Base-by-base conservation (phyloP, 768 basidiomycete genomes). In the Suillus americanus region DNA sequence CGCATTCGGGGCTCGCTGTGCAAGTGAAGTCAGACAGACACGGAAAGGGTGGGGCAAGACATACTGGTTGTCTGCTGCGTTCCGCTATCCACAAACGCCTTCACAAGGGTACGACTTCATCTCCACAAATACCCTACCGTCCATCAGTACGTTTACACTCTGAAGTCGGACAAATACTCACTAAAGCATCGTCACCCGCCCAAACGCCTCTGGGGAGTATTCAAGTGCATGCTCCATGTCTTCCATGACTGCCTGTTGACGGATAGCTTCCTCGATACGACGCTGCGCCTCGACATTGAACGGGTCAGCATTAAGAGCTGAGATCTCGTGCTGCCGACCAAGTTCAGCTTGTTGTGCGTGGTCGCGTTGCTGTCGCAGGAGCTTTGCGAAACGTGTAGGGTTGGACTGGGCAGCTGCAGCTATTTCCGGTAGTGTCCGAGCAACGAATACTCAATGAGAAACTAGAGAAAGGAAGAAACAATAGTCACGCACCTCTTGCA, bases 21-120 rank as follows among this genome's bases (percentile, higher is more conserved):
- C n/a, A n/a, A n/a, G 30, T 61, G 65, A 61, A 46, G 18, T 63
- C 62, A 67, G 56, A 37, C 5, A 9, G 5, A 3, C 23, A 9
- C 54, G 10, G 2, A 2, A 5, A 51, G 4, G 48, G 43, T n/a
- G 33, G 33, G 61, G 35, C 12, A 37, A 28, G 14, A 79, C 90
- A 71, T 70, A 96, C 96, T 98, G 79, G 98, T 98, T 1, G 96
- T 99, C 67, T 88, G 87, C 72, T 99, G 97, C 14, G 97, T 97
- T 48, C 97, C 97, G 67, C 95, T 97, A 74, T 99, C 97, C 50
- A 99, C 97, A 69, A 99, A 99, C 0, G 97, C 97, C 76, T 94
- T 96, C 43, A 99, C 88, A 30, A 4, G 91, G 90, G 65, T 84
- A 82, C 1, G 90, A 90, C 71, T 99, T 99, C 2, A 99, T 94